A percentile compares a stretch with the other conserved stretches of the same genome.
These are phyloP conservation scores for Pecoramyces ruminantium DNA, from an alignment of 192 early-diverging fungal genomes.

Conservation along the genomic window DNA sequence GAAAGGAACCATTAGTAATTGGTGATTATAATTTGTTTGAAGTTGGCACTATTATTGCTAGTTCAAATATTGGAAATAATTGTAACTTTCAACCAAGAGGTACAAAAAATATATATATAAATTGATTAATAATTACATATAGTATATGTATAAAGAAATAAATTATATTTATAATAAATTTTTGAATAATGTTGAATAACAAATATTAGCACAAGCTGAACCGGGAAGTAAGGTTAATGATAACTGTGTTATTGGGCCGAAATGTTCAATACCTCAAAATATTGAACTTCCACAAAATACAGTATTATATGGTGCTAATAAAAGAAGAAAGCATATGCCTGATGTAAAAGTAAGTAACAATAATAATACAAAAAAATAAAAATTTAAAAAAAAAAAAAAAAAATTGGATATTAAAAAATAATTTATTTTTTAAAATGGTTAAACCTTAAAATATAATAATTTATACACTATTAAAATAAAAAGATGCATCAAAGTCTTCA, in stretches of 20 bases:
- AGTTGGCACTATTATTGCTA: not conserved
- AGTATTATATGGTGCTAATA: not conserved
- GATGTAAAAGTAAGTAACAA: not conserved
- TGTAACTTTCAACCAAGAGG: not conserved
- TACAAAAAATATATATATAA: not conserved
- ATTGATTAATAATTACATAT: too few species aligned
- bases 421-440: too few species aligned
- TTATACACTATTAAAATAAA: too few species aligned
- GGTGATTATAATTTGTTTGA: not conserved
- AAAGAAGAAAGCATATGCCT: not conserved
- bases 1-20: not conserved
- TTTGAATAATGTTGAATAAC: too few species aligned
- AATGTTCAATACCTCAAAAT: not conserved
- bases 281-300: not conserved
- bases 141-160: too few species aligned
- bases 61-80: not conserved
- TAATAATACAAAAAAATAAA: too few species aligned
- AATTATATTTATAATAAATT: too few species aligned
- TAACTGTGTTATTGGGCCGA: not conserved
- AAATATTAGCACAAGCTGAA: not conserved
- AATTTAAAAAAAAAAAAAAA: too few species aligned
- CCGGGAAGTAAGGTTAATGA: not conserved
- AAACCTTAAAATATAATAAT: too few species aligned
- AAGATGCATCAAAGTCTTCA: not conserved
- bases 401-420: too few species aligned